A percentile compares a stretch with the other conserved stretches of the same genome.
Evolutionary conservation across 495 filamentous ascomycete species (phyloP).

Genomic region (Penicillium canescens): DNA sequence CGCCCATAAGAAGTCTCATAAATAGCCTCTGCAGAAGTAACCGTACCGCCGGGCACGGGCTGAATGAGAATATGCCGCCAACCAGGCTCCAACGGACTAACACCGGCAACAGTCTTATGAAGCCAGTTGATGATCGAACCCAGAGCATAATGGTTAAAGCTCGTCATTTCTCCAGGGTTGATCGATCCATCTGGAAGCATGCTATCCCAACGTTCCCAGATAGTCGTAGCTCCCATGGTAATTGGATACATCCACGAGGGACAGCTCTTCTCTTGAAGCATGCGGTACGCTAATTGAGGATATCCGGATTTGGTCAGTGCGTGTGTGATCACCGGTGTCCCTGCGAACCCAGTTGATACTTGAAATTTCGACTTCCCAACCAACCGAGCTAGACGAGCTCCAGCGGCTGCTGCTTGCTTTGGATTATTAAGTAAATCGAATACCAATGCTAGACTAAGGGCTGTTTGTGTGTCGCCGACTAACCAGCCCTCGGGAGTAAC

Average conservation of each 20-base stretch:
- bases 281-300: constrained; percentile 34
- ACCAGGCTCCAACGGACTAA: constrained; percentile 22
- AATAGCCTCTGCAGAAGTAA: constrained; percentile 17
- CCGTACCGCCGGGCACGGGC: constrained; percentile 28
- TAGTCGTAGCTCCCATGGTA: constrained; percentile 52
- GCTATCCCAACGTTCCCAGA: constrained; percentile 60
- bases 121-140: constrained; percentile 41
- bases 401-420: constrained; percentile 33
- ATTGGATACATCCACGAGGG: constrained; percentile 57
- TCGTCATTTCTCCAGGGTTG: constrained; percentile 56
- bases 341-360: constrained; percentile 56
- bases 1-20: constrained; percentile 32
- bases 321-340: constrained; percentile 50
- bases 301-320: constrained; percentile 40
- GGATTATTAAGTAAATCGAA: constrained; percentile 41
- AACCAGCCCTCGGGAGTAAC: constrained; percentile 41
- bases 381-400: constrained; percentile 31
- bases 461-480: constrained; percentile 50
- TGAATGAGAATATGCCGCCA: constrained; percentile 28
- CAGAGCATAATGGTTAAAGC: constrained; percentile 55
- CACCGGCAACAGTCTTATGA: constrained; percentile 27
- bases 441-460: constrained; percentile 41
- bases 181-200: constrained; percentile 52
- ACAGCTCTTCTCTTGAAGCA: constrained; percentile 40
- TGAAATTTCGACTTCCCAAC: constrained; percentile 34